Conservation (phyloP, 1,284 basidiomycete species). For the Chiua sp. region DNA sequence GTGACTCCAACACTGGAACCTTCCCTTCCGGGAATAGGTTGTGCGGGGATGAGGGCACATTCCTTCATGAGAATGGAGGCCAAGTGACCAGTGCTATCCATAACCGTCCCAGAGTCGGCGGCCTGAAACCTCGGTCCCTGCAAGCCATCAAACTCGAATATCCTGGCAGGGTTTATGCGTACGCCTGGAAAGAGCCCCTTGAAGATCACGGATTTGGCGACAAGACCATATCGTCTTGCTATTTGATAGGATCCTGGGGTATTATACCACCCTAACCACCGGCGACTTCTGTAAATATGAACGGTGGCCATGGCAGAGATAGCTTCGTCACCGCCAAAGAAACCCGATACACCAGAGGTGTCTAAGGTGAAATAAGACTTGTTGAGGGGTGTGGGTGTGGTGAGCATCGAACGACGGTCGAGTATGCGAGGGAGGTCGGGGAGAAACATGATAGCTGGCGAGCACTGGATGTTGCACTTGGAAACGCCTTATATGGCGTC, state of each 20-base stretch:
- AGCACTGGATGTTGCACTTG: no score
- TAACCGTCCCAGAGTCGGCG: constrained; percentile 19
- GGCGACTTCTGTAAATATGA: constrained; percentile 30
- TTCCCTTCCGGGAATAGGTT: constrained; percentile 17
- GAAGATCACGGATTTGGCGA: constrained; percentile 32
- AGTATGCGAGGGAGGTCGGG: constrained; percentile 12
- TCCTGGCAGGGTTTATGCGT: constrained; percentile 21
- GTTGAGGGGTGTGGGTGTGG: constrained; percentile 12
- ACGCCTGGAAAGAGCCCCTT: constrained; percentile 32
- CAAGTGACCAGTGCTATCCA: constrained; percentile 19
- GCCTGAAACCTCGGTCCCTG: constrained; percentile 28
- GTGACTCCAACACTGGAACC: constrained; percentile 25
- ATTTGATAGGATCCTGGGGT: constrained; percentile 36
- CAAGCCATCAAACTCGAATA: constrained; percentile 33
- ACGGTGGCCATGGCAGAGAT: constrained; percentile 38
- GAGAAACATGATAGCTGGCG: background rate
- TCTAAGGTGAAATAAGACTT: constrained; percentile 27
- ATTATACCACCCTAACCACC: constrained; percentile 39
- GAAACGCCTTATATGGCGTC: no score
- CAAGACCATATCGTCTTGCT: constrained; percentile 32
- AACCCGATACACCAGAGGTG: constrained; percentile 26
- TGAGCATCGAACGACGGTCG: constrained; percentile 12
- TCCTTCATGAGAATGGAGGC: constrained; percentile 21
- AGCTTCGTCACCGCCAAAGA: constrained; percentile 32
- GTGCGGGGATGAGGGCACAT: background rate